Base-by-base conservation (phyloP, 148 eudicot species). In the Limonium bicolor region DNA sequence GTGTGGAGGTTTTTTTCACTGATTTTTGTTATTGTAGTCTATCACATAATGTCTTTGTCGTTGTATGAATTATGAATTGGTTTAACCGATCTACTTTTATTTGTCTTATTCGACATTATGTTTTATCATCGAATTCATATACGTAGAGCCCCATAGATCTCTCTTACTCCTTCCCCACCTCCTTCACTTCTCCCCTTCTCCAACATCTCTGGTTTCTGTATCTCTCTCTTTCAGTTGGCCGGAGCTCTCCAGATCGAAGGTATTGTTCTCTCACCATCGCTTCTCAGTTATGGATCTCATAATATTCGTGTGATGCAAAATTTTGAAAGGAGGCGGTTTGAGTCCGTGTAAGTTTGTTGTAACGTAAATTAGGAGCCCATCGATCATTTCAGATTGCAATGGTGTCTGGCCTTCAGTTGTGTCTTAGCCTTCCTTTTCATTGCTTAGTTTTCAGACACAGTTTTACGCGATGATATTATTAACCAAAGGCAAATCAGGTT, bases 81-180 rank as follows among this genome's bases (percentile, higher is more conserved):
- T n/a, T n/a, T n/a, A n/a, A n/a, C n/a, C n/a, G n/a, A n/a, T n/a
- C n/a, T n/a, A n/a, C n/a, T n/a, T n/a, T n/a, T n/a, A n/a, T n/a
- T n/a, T n/a, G n/a, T n/a, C n/a, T n/a, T n/a, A n/a, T n/a, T n/a
- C n/a, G n/a, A n/a, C n/a, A n/a, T n/a, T n/a, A n/a, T n/a, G n/a
- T n/a, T n/a, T n/a, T n/a, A n/a, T n/a, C n/a, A n/a, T n/a, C n/a
- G n/a, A n/a, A n/a, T n/a, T n/a, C n/a, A n/a, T n/a, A n/a, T n/a
- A n/a, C n/a, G n/a, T n/a, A n/a, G n/a, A n/a, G n/a, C n/a, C n/a
- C 18, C 27, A 25, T 43, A 43, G 47, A 43, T 43, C 47, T 43
- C 47, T 12, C 47, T 43, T 22, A 5, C 18, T 5, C n/a, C n/a
- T n/a, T n/a, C n/a, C n/a, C n/a, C n/a, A 2, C 23, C 4, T 23